Evolutionary conservation across 148 eudicot species (phyloP), one percentile per base, ranked within the genome.

Genomic region (Suaeda aralocaspica): DNA sequence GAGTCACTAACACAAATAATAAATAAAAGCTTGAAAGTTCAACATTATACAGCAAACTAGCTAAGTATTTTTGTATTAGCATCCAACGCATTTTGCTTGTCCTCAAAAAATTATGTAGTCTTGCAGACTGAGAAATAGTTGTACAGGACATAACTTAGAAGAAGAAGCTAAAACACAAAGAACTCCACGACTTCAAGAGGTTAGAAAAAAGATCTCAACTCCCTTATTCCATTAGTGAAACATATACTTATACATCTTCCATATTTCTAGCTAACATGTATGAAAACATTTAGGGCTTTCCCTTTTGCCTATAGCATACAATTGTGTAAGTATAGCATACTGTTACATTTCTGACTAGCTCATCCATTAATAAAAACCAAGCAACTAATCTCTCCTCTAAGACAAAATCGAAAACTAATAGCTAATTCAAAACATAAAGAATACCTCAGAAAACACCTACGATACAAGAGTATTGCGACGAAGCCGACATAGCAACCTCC

Each of bases 401-500:
- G 24, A 77, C 66, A 79, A 79, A 69, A 71, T 70, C 16, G 53
- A 41, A 72, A 72, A 51, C 68, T 77, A 72, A 50, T 36, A 72
- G 28, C 49, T 65, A 50, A 44, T 62, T 34, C 41, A 65, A 69
- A 51, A 62, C 15, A 30, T 31, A 78, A 70, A 64, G 28, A 67
- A 74, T 77, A 77, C 84, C 84, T 72, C 68, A 21, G 51, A 34
- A 57, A 63, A 67, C 46, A 45, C 67, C 60, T 58, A 77, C 29
- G 69, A 58, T 59, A 76, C 71, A 71, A 18, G 30, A 64, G 69
- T 36, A 64, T 46, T n/a, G n/a, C n/a, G n/a, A n/a, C n/a, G n/a
- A 69, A 18, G 16, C 8, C 8, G 41, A 8, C 48, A 12, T 31
- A 46, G 28, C 42, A 46, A 46, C 48, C 70, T 31, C 36, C 64